These are phyloP conservation scores for Amaranthus palmeri DNA, from an alignment of 148 eudicot species.

Conservation along the genomic window DNA sequence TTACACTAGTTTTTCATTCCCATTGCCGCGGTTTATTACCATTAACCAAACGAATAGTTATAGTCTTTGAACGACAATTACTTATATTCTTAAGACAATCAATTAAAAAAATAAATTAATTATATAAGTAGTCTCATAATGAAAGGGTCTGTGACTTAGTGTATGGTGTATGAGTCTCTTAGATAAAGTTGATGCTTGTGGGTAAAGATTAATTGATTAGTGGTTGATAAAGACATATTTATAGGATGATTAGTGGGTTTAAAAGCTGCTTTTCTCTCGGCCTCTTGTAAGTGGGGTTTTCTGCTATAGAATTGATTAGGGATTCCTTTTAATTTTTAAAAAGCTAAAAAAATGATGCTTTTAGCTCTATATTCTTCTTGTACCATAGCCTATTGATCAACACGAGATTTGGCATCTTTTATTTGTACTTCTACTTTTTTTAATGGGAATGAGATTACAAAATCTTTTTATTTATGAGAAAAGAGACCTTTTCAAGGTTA, in stretches of 20 bases:
- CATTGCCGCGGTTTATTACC: too few relatives aligned
- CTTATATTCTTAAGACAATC: too few relatives aligned
- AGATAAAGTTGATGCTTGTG: constrained; percentile 50
- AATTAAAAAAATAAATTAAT: too few relatives aligned
- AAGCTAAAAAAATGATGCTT: constrained; percentile 16
- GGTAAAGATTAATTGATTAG: constrained; percentile 39
- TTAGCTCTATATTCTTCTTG: constrained; percentile 11
- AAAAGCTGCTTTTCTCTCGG: constrained; percentile 36
- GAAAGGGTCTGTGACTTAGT: too few relatives aligned
- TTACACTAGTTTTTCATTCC: too few relatives aligned
- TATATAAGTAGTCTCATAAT: constrained; percentile 1
- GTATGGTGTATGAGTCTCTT: constrained; percentile 1
- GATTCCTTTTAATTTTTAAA: constrained; percentile 23
- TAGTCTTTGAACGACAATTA: too few relatives aligned
- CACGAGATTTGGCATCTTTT: constrained; percentile 27
- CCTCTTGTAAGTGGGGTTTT: constrained; percentile 34
- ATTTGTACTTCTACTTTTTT: not conserved
- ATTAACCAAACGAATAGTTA: too few relatives aligned
- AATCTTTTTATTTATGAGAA: not conserved
- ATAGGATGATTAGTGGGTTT: constrained; percentile 37
- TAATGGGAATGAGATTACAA: not conserved
- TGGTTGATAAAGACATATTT: constrained; percentile 27
- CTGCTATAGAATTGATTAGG: constrained; percentile 24
- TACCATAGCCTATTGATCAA: constrained; percentile 22
- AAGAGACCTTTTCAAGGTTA: not conserved